Evolutionary conservation across 805 yeast genomes (phyloP).

Genomic region (Diddensiella transvaalensis): DNA sequence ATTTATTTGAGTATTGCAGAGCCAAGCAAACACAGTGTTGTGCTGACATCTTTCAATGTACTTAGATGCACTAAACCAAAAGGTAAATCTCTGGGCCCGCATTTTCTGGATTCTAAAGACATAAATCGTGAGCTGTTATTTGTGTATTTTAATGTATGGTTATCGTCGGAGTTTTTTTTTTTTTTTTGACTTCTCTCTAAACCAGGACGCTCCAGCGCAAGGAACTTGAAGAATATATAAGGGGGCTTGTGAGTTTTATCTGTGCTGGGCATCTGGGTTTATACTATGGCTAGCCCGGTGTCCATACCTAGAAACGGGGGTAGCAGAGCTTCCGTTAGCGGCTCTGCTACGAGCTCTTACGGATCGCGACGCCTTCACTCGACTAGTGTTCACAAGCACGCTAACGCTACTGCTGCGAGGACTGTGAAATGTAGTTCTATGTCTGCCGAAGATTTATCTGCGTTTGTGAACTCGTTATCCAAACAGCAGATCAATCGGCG

Average conservation of each 20-base stretch:
- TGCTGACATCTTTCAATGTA: too few species aligned
- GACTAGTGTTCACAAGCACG: background rate
- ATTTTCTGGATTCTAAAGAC: too few species aligned
- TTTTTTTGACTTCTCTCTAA: too few species aligned
- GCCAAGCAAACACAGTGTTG: too few species aligned
- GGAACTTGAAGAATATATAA: too few species aligned
- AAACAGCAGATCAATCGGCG: conserved; percentile 35
- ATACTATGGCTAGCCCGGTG: background rate
- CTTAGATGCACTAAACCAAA: too few species aligned
- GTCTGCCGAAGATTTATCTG: background rate
- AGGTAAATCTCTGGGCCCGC: too few species aligned
- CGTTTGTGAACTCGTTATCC: conserved; percentile 9
- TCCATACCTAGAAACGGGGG: background rate
- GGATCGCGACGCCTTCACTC: background rate
- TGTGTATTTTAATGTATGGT: background rate
- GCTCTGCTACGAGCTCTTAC: background rate
- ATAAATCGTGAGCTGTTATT: too few species aligned
- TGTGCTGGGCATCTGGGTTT: background rate
- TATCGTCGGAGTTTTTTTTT: background rate
- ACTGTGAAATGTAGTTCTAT: background rate
- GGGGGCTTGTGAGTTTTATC: background rate
- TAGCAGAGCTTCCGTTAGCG: too few species aligned
- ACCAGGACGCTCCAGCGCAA: background rate
- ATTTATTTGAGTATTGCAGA: too few species aligned
- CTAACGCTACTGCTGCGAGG: background rate